phyloP scores from a whole-genome alignment of 2,329 filamentous ascomycete genomes.

The Talaromyces sp. region DNA sequence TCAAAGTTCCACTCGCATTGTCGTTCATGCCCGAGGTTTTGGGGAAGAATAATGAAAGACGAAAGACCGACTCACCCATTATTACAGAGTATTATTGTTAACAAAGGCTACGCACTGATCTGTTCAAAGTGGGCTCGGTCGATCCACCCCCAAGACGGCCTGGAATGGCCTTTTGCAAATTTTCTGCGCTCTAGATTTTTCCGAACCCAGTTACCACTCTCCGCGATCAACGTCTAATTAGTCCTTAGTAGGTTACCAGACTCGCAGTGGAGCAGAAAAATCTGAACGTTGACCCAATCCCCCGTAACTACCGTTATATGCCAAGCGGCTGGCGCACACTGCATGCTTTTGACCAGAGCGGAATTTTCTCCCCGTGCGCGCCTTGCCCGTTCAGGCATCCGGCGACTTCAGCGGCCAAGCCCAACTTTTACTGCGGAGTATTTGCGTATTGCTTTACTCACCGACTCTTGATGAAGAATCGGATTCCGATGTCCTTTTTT shows the following conservation, averaged over 20 bases:
- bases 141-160: background rate
- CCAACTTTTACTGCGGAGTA: background rate
- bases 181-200: background rate
- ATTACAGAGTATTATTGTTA: no score
- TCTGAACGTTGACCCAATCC: background rate
- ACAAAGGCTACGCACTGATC: background rate
- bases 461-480: background rate
- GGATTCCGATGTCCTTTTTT: background rate
- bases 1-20: background rate
- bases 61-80: background rate
- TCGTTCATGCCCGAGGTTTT: background rate
- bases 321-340: background rate
- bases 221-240: background rate
- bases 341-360: background rate
- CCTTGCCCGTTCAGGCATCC: background rate
- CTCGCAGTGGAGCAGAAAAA: background rate
- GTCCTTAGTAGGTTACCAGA: background rate
- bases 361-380: background rate
- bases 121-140: background rate
- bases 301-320: background rate
- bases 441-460: background rate
- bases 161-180: background rate
- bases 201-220: background rate
- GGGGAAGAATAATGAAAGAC: background rate
- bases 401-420: background rate